Base-by-base conservation (phyloP, 1,284 basidiomycete species). In the Tilletia walkeri region DNA sequence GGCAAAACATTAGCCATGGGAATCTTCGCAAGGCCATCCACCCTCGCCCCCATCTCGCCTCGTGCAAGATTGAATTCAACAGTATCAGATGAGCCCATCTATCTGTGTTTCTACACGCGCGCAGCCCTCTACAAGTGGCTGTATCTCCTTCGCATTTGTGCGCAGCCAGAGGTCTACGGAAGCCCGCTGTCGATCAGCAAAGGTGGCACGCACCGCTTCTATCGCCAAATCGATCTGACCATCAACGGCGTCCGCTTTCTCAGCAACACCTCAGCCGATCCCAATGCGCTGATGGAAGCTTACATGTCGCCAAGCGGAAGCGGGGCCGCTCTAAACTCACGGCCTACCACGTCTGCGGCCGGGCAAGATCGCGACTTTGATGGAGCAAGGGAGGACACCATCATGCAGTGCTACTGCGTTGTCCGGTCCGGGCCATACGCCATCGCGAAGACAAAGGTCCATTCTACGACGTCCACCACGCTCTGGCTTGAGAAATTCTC, bases 201-300 rank as follows among this genome's bases (percentile, higher is more conserved):
- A 7, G 74, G 73, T 63, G 75, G 74, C 3, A 75, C 78, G 2
- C 77, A 80, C 69, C 73, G 79, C 48, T 69, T 72, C 67, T 75
- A 73, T 47, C 70, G 79, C 14, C 75, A 76, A 48, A 68, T 80
- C 53, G 78, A 80, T 39, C 65, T 80, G 54, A 77, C 74, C 68
- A 74, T 79, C 61, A 20, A 47, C 47, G 16, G 14, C 66, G 41
- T 24, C 70, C 6, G 65, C 69, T 14, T 53, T 70, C 36, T 67
- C 67, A 36, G 50, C 16, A 61, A 14, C 54, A 70, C 73, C 24
- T 24, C 59, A 1, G 65, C 72, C 24, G 70, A 70, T n/a, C 73
- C 70, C 16, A 65, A 69, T 30, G 71, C 72, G 4, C 67, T 73
- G 9, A 69, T 69, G 12, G 56, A 70, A 6, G 53, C 67, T 16